Evolutionary conservation across 2,329 filamentous ascomycete species (phyloP), one percentile per base, ranked within the genome.

Genomic region (Aspergillus sp.): DNA sequence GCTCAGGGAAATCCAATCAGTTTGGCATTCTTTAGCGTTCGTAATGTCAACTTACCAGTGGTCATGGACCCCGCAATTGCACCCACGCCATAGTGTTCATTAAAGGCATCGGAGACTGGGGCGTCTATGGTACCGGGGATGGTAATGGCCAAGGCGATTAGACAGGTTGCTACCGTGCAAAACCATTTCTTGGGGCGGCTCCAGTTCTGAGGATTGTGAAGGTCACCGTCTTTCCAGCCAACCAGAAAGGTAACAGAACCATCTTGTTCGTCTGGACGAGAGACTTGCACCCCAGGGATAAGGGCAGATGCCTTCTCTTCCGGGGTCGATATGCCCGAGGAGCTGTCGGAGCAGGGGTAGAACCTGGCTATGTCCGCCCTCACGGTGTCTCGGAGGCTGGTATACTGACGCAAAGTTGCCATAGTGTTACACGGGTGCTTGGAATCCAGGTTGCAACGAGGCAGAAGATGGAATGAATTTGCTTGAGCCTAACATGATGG

Each of bases 371-470:
- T 17, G 13, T 53, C 51, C 7, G 21, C 36, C 36, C 32, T 53
- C 11, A 23, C 30, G 3, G 51, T 8, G n/a, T 23, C 51, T 53
- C 51, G 51, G 13, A 53, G 23, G 2, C 25, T 25, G 36, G 13
- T 11, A 53, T 53, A 53, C 23, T 53, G 51, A 53, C 51, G 51
- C 21, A 53, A 13, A 25, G 51, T 53, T 23, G 51, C 51, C 51
- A 53, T 53, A 10, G 19, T 30, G 25, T 2, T 42, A 1, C 11
- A 36, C 32, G 5, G 2, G 11, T 36, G 11, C 32, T 36, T 36
- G 32, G 11, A 13, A 36, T 4, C 11, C 5, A 36, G 11, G 32
- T 13, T 36, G 32, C 32, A 36, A 5, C 11, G 2, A 42, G 39
- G n/a, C 8, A 42, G 15, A 15, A 15, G 41, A 19, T 44, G 41